Evolutionary conservation across 2,329 filamentous ascomycete species (phyloP).

Genomic region (Penicillium sclerotigenum): DNA sequence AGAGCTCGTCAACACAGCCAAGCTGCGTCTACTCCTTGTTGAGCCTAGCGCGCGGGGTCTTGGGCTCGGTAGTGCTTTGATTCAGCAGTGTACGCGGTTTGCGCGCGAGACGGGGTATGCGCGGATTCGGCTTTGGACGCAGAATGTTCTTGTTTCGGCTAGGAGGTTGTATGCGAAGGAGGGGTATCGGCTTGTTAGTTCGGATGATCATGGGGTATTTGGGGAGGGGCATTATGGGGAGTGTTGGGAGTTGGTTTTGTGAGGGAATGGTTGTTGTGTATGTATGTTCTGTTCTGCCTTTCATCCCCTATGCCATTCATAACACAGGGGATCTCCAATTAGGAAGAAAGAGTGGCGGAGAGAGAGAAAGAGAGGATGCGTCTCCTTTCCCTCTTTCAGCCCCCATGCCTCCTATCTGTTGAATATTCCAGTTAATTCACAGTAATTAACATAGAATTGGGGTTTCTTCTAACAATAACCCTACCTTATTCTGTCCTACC

Average conservation of each 20-base stretch:
- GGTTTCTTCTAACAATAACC: no score
- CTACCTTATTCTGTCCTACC: no score
- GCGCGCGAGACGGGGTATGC: constrained; percentile 16
- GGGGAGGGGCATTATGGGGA: constrained; percentile 16
- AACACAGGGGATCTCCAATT: no score
- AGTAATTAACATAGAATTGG: no score
- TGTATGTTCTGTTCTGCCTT: no score
- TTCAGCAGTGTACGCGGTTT: constrained; percentile 18
- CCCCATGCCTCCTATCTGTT: no score
- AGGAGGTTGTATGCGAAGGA: constrained; percentile 18
- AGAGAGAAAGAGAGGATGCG: no score
- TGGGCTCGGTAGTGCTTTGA: constrained; percentile 15
- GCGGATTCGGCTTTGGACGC: constrained; percentile 18
- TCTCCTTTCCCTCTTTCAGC: no score
- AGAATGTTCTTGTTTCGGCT: constrained; percentile 15
- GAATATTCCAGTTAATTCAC: no score
- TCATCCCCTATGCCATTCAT: no score
- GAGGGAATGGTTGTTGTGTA: no score
- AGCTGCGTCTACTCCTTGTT: neutral
- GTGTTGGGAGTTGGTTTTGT: constrained; percentile 16
- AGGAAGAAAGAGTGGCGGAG: no score
- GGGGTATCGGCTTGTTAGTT: constrained; percentile 15
- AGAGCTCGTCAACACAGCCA: neutral
- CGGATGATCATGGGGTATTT: constrained; percentile 18
- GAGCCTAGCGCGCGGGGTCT: constrained; percentile 9